phyloP scores from a whole-genome alignment of 805 yeast species.

The Dipodascus geniculatus region DNA sequence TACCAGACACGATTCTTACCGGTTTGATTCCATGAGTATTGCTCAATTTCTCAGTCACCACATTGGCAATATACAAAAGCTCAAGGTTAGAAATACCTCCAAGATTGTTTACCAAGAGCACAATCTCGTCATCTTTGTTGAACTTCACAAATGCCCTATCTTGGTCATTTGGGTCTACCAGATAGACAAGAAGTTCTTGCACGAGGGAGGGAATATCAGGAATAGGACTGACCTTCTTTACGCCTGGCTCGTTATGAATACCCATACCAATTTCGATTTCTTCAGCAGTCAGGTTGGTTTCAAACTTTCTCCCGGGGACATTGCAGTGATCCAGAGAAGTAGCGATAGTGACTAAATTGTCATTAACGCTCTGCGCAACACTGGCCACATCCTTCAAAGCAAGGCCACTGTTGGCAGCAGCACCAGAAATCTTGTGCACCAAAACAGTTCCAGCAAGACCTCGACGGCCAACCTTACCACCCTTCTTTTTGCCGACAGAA shows the following conservation, averaged over 20 bases:
- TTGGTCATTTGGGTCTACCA: constrained; percentile 48
- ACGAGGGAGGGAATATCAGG: constrained; percentile 59
- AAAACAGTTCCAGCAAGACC: constrained; percentile 87
- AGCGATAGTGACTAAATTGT: constrained; percentile 71
- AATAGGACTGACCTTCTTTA: constrained; percentile 47
- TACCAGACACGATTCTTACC: constrained; percentile 56
- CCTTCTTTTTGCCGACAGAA: constrained; percentile 82
- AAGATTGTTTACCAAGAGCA: constrained; percentile 66
- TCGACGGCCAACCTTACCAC: constrained; percentile 87
- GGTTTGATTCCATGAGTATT: constrained; percentile 46
- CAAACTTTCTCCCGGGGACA: constrained; percentile 70
- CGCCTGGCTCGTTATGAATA: constrained; percentile 91
- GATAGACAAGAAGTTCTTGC: constrained; percentile 43
- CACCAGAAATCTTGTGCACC: constrained; percentile 80
- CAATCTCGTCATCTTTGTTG: constrained; percentile 43
- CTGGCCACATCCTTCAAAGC: constrained; percentile 42
- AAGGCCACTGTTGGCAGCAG: constrained; percentile 36
- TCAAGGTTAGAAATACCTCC: constrained; percentile 86
- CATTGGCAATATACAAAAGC: constrained; percentile 56
- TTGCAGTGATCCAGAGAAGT: constrained; percentile 82
- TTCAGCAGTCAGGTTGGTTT: constrained; percentile 38
- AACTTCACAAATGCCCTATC: constrained; percentile 79
- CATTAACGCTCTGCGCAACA: constrained; percentile 50
- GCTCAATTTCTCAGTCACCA: constrained; percentile 41
- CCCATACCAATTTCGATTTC: constrained; percentile 93